Base-by-base conservation (phyloP, 2,329 filamentous ascomycete species). In the Phialophora macrospora region DNA sequence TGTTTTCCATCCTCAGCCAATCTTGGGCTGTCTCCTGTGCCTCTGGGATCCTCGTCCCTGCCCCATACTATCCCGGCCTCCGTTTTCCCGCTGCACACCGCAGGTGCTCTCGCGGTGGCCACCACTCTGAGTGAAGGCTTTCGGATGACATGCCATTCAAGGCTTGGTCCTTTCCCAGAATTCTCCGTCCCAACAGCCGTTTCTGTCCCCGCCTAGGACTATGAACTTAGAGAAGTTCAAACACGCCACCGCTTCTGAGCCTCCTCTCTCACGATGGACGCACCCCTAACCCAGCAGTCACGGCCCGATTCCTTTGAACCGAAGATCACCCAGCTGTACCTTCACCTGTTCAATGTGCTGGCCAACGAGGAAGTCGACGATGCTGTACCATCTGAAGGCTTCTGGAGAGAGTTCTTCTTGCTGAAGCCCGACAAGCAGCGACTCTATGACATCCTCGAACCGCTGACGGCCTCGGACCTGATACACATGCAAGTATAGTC, bases 321-420 rank as follows among this genome's bases (percentile, higher is more conserved):
- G 62, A 99, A 99, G 82, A 91, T 99, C 72, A 90, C 96, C 67
- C 85, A 90, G 77, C 87, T 98, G 59, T 99, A 99, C 79, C 87
- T 93, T 74, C 85, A 87, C 70, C 83, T 98, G 22, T 94, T 98
- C 82, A 80, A 80, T 73, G 84, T 87, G 78, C 63, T 75, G 30
- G 57, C 61, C 8, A 65, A 71, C 32, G 64, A 62, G 51, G 67
- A 90, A 80, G 87, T 89, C 70, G 85, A 88, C 62, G 85, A 90
- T 67, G 85, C 87, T 65, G 78, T 82, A 59, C 89, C 93, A 68
- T 86, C 91, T 0, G 92, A 97, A 67, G 94, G 93, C 51, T 99
- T 97, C 80, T 99, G 95, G 95, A 85, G 87, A 71, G 95, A 97
- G 79, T 93, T 99, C 80, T 99, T 99, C 77, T 85, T 99, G 44